Base-by-base conservation (phyloP, 1,139 yeast genomes). In the Wickerhamomyces sp. region DNA sequence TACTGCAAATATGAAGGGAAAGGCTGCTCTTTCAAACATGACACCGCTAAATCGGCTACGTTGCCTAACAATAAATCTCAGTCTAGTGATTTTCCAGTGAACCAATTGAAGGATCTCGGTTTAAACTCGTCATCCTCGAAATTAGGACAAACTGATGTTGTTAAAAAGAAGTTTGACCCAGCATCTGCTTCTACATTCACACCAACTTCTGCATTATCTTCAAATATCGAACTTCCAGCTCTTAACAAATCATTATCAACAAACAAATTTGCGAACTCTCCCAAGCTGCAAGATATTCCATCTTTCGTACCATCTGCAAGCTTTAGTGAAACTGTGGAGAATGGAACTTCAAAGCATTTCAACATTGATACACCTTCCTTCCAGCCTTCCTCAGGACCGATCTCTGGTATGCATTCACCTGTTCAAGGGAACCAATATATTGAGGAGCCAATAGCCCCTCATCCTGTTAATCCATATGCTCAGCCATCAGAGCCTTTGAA, bases 1-100 rank as follows among this genome's bases (percentile, higher is more conserved):
- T 87, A 76, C 55, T 89, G 97, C 68, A 87, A 87, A 61, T 88
- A 76, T 64, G 92, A 86, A 51, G 85, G 85, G 52, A 88, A 87
- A 56, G 96, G 96, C 16, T 88, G 96, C 59, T 85, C 84, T 3
- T 88, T 87, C 59, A 79, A 78, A 40, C 96, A 88, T 55, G 78
- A 75, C 35, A 45, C 51, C 44, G 57, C 55, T 31, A 37, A 39
- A 21, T 34, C 53, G 16, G 32, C 54, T 25, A 41, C 44, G 34
- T 35, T 45, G 35, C 28, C 35, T 41, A 19, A 38, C 37, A 33
- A 37, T 41, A 28, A 24, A 12, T 7, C 27, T 4, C 25, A 32
- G 6, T 12, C 19, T 2, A 25, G 9, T 37, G 38, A 32, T 13
- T 16, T 34, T 10, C 9, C 36, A 10, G 27, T 14, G 13, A 3